Evolutionary conservation across 306 rosid genomes (phyloP), one percentile per base, ranked within the genome.

Genomic region (Trifolium dubium): DNA sequence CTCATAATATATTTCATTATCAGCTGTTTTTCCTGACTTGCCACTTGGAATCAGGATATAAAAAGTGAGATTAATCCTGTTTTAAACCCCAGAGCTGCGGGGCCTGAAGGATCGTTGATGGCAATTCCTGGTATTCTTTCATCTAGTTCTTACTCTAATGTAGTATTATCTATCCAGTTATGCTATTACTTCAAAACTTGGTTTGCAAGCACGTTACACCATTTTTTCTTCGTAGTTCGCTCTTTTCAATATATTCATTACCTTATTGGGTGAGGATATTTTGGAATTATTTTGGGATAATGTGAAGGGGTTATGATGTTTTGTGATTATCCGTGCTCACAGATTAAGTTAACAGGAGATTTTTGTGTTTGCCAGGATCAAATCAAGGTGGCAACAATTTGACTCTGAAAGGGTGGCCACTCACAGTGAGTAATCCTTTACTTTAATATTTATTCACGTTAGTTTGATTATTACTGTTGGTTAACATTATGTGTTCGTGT

Each of bases 381-480:
- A 95, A 95, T 80, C 99, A 95, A 85, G 96, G 91, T 50, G 84
- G 98, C 82, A 95, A 87, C 82, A 95, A 86, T 83, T 85, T 95
- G 90, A 95, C 99, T 69, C 76, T 95, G 68, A 95, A 95, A 87
- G 99, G 99, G 72, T 95, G 99, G 99, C 99, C 99, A 5, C 94
- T 95, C 67, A 92, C 99, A 0, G 99, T 95, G 85, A 83, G 98
- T 81, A 61, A 10, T 69, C 66, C 56, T 67, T 65, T 13, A 8
- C 30, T 59, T 65, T 58, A 70, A 76, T 73, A 31, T 60, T 41
- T n/a, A 19, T 43, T 59, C 47, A 29, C 23, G 46, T 69, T 32
- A 15, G 6, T 64, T 6, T 37, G 40, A 44, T 14, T 65, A 10
- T 51, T 72, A 47, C 49, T 18, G 14, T 37, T 35, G 64, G 49